phyloP scores from a whole-genome alignment of 257 asterid genomes.

The Plantago elongata region DNA sequence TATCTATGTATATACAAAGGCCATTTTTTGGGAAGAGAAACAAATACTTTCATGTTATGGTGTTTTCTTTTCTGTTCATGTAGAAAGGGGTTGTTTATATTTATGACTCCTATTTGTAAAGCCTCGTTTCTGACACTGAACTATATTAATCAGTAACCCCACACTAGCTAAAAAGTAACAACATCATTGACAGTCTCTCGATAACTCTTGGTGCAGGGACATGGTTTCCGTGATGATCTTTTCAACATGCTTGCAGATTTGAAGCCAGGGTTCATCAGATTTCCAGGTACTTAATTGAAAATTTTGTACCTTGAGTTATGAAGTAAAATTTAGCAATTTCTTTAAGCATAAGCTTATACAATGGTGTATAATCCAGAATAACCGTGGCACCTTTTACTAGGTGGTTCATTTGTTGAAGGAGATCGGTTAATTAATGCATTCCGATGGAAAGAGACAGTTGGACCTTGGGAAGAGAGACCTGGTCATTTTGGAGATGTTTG shows the following conservation, averaged over 20 bases:
- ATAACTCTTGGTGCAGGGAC: constrained; percentile 53
- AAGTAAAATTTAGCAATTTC: background rate
- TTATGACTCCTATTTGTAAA: too few relatives aligned
- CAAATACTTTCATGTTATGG: too few relatives aligned
- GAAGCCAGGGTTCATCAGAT: constrained; percentile 84
- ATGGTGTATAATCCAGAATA: background rate
- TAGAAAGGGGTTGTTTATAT: too few relatives aligned
- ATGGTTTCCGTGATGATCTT: constrained; percentile 87
- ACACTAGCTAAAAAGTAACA: constrained; percentile 1
- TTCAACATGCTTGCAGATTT: constrained; percentile 74
- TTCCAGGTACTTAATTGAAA: constrained; percentile 69
- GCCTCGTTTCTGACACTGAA: background rate
- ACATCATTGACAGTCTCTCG: constrained; percentile 5
- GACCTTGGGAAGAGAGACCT: constrained; percentile 88
- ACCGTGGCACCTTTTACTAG: constrained; percentile 24
- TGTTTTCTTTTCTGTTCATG: too few relatives aligned
- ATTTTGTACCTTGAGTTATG: constrained; percentile 64
- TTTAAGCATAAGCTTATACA: too few relatives aligned
- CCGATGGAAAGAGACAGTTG: constrained; percentile 86
- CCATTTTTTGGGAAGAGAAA: too few relatives aligned
- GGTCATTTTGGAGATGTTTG: constrained; percentile 95
- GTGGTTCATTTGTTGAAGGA: constrained; percentile 95
- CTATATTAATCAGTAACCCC: too few relatives aligned
- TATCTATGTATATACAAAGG: too few relatives aligned
- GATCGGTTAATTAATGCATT: constrained; percentile 70